Conservation (phyloP, 768 basidiomycete genomes). For the Suillus subluteus region DNA sequence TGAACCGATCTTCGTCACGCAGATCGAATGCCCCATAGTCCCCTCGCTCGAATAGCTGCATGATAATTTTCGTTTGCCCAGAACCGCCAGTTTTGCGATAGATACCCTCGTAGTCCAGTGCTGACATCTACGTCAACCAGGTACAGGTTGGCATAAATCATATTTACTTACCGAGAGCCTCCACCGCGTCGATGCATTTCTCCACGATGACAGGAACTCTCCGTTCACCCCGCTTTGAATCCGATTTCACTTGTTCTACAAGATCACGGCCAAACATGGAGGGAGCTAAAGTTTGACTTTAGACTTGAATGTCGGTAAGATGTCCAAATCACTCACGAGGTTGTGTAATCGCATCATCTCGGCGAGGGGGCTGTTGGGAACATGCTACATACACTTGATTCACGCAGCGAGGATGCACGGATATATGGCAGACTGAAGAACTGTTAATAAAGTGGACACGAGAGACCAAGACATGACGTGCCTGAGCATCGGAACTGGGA, state of each 20-base stretch:
- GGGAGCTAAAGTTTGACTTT: constrained; percentile 50
- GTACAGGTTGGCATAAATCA: neutral
- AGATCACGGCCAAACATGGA: constrained; percentile 95
- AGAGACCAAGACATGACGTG: constrained; percentile 43
- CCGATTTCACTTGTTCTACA: constrained; percentile 77
- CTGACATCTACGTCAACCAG: constrained; percentile 40
- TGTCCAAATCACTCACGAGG: constrained; percentile 16
- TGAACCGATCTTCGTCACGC: constrained; percentile 85
- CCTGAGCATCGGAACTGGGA: constrained; percentile 90
- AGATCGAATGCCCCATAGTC: constrained; percentile 91
- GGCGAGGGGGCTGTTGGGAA: constrained; percentile 48
- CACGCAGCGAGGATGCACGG: constrained; percentile 87
- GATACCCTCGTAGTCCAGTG: constrained; percentile 95
- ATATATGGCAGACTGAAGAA: constrained; percentile 73
- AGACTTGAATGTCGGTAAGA: constrained; percentile 19
- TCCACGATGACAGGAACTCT: constrained; percentile 87
- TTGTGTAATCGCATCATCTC: constrained; percentile 35
- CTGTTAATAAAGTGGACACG: constrained; percentile 11
- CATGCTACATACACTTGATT: constrained; percentile 70
- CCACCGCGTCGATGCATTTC: constrained; percentile 96
- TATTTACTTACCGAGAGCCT: constrained; percentile 66
- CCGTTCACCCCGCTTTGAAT: constrained; percentile 60
- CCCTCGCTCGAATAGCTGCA: constrained; percentile 91
- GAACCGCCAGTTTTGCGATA: constrained; percentile 98
- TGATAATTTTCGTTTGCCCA: constrained; percentile 89